Evolutionary conservation across 2,329 filamentous ascomycete genomes (phyloP).

Genomic region (Plenodomus lindquistii): DNA sequence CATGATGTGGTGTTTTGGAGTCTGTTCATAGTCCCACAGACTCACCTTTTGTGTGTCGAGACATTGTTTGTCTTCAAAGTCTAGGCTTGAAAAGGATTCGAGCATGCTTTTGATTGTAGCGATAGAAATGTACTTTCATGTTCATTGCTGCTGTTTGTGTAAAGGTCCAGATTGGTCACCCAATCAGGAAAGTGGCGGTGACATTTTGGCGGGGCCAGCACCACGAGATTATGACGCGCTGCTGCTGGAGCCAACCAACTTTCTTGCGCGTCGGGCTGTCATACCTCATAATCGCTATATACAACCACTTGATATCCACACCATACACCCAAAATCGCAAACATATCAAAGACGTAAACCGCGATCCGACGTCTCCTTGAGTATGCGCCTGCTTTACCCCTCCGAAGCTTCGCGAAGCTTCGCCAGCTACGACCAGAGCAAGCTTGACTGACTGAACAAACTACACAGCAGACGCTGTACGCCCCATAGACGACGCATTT

Average conservation of each 20-base stretch:
- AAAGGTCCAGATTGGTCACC: neutral
- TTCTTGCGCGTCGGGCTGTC: neutral
- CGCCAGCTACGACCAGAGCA: neutral
- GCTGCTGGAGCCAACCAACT: neutral
- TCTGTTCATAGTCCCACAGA: neutral
- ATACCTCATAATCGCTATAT: no score
- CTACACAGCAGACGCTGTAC: no score
- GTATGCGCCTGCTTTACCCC: conserved; percentile 4
- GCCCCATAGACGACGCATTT: neutral
- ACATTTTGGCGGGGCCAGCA: neutral
- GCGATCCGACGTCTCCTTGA: neutral
- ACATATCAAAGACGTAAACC: neutral
- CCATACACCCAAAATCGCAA: neutral
- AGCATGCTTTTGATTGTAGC: neutral
- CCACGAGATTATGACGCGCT: conserved; percentile 4
- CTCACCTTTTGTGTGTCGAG: neutral
- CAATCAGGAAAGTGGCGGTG: neutral
- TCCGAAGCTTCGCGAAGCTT: conserved; percentile 21
- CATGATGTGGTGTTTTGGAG: conserved; percentile 21
- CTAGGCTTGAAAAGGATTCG: neutral
- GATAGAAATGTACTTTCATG: neutral
- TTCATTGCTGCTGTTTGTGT: neutral
- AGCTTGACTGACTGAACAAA: neutral
- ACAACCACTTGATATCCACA: neutral
- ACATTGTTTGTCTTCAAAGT: neutral